Percentiles rank a stretch among this genome's conserved stretches.
Evolutionary conservation across 2,329 filamentous ascomycete genomes (phyloP).

Genomic region (Mariannaea elegans): DNA sequence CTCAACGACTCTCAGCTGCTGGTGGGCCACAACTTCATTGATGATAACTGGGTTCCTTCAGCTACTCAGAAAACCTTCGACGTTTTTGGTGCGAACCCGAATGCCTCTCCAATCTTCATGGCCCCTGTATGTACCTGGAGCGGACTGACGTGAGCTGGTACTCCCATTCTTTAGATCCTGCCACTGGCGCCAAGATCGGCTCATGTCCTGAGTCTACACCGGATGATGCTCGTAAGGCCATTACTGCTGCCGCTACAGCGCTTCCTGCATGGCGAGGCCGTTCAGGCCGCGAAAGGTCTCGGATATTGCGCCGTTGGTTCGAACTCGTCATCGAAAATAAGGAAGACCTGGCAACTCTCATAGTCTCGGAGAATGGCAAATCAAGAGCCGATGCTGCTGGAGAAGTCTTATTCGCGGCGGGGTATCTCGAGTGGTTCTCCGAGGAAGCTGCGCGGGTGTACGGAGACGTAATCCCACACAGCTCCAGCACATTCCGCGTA

Average conservation of each 20-base stretch:
- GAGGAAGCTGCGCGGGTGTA: constrained; percentile 65
- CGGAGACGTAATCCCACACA: constrained; percentile 67
- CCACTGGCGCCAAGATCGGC: constrained; percentile 71
- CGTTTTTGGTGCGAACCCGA: too few relatives aligned
- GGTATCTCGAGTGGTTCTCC: constrained; percentile 68
- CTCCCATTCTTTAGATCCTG: constrained; percentile 61
- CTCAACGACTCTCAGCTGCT: too few relatives aligned
- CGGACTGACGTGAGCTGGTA: too few relatives aligned
- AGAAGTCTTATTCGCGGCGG: constrained; percentile 63
- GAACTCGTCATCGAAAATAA: constrained; percentile 69
- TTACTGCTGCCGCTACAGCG: constrained; percentile 71
- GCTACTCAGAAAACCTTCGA: too few relatives aligned
- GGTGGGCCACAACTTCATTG: too few relatives aligned
- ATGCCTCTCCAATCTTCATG: too few relatives aligned
- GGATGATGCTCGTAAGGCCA: constrained; percentile 72
- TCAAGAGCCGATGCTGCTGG: constrained; percentile 65
- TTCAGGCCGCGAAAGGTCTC: constrained; percentile 65
- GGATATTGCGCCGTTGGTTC: constrained; percentile 68
- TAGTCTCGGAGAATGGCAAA: constrained; percentile 77
- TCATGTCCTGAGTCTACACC: constrained; percentile 74
- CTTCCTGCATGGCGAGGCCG: constrained; percentile 64
- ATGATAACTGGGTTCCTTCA: too few relatives aligned
- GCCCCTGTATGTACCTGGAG: too few relatives aligned
- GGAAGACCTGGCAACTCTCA: constrained; percentile 70
- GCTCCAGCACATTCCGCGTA: constrained; percentile 61